phyloP scores from a whole-genome alignment of 1,139 yeast genomes.

The Candida tropicalis region DNA sequence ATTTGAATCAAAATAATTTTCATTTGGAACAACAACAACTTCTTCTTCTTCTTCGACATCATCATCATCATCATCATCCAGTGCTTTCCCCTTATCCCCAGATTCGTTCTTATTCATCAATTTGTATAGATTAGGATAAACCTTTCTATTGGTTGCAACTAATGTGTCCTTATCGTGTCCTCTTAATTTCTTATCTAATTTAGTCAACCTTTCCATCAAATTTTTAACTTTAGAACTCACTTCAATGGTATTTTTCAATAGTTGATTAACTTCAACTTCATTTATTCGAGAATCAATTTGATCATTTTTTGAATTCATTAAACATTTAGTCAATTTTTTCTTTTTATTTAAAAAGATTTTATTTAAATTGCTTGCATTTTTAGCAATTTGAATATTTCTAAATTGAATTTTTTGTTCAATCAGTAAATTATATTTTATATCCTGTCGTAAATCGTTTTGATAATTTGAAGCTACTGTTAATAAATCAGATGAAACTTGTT shows the following conservation, averaged over 20 bases:
- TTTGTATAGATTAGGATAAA: conserved; percentile 16
- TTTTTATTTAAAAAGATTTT: conserved; percentile 23
- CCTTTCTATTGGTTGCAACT: conserved; percentile 6
- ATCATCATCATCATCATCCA: conserved; percentile 4
- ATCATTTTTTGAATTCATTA: conserved; percentile 9
- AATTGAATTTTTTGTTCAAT: conserved; percentile 42
- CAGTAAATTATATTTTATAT: conserved; percentile 36
- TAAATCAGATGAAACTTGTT: conserved; percentile 36
- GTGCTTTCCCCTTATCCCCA: neutral
- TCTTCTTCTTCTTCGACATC: too few relatives aligned
- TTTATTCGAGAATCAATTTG: conserved; percentile 12
- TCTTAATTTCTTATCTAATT: conserved; percentile 14
- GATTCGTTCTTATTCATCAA: conserved; percentile 7
- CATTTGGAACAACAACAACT: conserved; percentile 4
- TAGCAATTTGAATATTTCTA: conserved; percentile 36
- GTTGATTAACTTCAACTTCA: conserved; percentile 19
- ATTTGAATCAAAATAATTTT: conserved; percentile 9
- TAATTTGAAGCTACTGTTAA: conserved; percentile 38
- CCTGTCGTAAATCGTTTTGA: conserved; percentile 42
- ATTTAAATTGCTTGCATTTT: conserved; percentile 25
- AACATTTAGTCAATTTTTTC: conserved; percentile 22
- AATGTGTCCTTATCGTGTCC: conserved; percentile 9
- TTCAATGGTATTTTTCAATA: conserved; percentile 19
- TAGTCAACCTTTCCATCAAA: conserved; percentile 13
- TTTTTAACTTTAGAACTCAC: conserved; percentile 17